Evolutionary conservation across 2,329 filamentous ascomycete species (phyloP), one percentile per base, ranked within the genome.

Genomic region (Neobulgaria alba): DNA sequence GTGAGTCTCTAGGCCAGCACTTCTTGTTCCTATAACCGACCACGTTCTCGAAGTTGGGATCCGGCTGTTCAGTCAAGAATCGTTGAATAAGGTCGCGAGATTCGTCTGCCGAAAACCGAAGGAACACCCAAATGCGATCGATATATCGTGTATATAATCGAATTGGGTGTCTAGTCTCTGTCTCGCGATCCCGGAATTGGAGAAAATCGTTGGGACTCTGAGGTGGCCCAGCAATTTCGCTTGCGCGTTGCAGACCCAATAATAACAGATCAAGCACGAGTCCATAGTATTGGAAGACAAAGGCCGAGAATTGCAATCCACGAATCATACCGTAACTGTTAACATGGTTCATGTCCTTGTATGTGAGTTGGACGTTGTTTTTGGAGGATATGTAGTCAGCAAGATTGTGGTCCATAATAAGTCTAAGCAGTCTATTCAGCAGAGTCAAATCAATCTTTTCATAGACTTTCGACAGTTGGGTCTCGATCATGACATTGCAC

Each of bases 311-410:
- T 53, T 98, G 93, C 12, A 98, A 73, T 53, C 93, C 92, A 57
- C 92, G 87, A 56, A 98, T 95, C 83, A 98, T 85, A 53, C 92
- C 92, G 60, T 96, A 98, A 60, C 87, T 93, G 66, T 98, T 98
- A 60, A 93, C 92, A 58, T 98, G 92, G 59, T 95, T 96, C 92
- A 98, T 98, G 56, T 98, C 92, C 69, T 98, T 98, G 72, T 98
- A 98, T 48, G 93, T 95, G 48, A 98, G 75, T 61, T 95, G 90
- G 10, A 98, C 92, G 59, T 98, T 98, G 71, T 98, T 98, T 76
- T 98, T 98, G 29, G 90, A 88, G 1, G 90, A 95, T 58, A 98
- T 98, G 66, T 98, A 98, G 63, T 98, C 93, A 4, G 92, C 92
- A 67, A 98, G 67, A 62, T 98, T 98, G 72, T 98, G 92, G 57